Conservation (phyloP, 2,329 filamentous ascomycete species). For the Cladobotryum protrusum region DNA sequence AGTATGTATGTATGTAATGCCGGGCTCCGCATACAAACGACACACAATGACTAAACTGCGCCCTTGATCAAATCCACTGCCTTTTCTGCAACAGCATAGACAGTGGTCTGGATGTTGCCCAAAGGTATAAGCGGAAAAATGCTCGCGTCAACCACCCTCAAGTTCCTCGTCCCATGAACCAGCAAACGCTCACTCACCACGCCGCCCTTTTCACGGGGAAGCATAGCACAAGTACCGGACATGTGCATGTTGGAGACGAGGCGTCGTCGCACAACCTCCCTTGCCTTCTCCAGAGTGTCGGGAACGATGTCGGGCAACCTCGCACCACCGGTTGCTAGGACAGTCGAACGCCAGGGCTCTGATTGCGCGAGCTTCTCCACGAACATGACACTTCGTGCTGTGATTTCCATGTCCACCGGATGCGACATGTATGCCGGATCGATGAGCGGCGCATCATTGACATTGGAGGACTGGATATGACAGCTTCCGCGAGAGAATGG, state of each 20-base stretch:
- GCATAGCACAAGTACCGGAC: slow-evolving; percentile 45
- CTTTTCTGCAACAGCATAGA: slow-evolving; percentile 34
- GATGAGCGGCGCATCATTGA: slow-evolving; percentile 33
- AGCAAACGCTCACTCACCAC: slow-evolving; percentile 37
- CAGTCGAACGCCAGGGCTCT: slow-evolving; percentile 28
- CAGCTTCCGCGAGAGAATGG: slow-evolving; percentile 54
- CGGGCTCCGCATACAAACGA: no score
- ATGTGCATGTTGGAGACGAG: slow-evolving; percentile 40
- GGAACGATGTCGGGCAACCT: slow-evolving; percentile 18
- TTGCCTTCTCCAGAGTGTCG: slow-evolving; percentile 26
- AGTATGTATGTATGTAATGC: no score
- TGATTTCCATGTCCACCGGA: slow-evolving; percentile 50
- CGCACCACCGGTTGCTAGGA: slow-evolving; percentile 33
- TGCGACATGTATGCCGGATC: slow-evolving; percentile 28
- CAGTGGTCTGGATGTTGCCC: slow-evolving; percentile 27
- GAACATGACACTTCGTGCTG: slow-evolving; percentile 39
- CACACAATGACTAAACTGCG: no score
- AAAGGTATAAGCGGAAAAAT: slow-evolving; percentile 38
- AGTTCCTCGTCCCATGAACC: slow-evolving; percentile 38
- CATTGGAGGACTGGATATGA: slow-evolving; percentile 44
- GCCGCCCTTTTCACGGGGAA: slow-evolving; percentile 37
- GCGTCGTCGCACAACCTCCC: slow-evolving; percentile 27
- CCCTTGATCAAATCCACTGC: slow-evolving; percentile 30
- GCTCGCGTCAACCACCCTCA: slow-evolving; percentile 41
- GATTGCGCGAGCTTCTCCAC: slow-evolving; percentile 32